A percentile compares a stretch with the other conserved stretches of the same genome.
Evolutionary conservation across 306 rosid species (phyloP).

Genomic region (Sphenostylis stenocarpa): DNA sequence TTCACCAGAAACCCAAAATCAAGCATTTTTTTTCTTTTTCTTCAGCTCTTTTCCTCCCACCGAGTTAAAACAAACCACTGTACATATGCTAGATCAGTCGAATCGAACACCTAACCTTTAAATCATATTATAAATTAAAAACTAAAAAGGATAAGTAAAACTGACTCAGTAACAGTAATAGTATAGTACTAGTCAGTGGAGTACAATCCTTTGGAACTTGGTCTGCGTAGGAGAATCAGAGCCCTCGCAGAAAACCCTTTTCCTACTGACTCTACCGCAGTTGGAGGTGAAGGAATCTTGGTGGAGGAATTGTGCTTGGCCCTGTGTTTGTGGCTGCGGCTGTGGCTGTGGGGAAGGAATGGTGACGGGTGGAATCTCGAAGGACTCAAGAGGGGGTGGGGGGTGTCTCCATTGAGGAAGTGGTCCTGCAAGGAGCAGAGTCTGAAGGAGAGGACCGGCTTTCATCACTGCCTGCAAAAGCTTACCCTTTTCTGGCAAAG

Average conservation of each 20-base stretch:
- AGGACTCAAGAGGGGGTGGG: constrained; percentile 91
- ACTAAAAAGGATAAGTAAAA: constrained; percentile 33
- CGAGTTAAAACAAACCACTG: constrained; percentile 54
- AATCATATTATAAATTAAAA: constrained; percentile 29
- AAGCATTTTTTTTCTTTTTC: constrained; percentile 11
- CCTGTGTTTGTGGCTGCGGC: neutral
- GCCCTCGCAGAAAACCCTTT: constrained; percentile 64
- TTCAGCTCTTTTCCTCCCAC: neutral
- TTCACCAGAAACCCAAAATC: constrained; percentile 35
- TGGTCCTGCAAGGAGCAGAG: constrained; percentile 91
- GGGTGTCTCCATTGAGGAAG: constrained; percentile 99
- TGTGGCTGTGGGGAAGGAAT: constrained; percentile 46
- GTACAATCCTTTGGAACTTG: constrained; percentile 74
- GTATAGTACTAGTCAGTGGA: constrained; percentile 42
- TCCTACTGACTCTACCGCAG: constrained; percentile 62
- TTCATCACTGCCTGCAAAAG: constrained; percentile 96
- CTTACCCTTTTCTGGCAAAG: constrained; percentile 95
- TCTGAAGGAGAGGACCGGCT: constrained; percentile 95
- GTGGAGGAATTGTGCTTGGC: constrained; percentile 39
- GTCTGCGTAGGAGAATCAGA: constrained; percentile 67
- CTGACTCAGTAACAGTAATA: constrained; percentile 1
- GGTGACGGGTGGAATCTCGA: constrained; percentile 87
- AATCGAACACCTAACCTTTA: constrained; percentile 40
- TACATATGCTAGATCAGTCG: constrained; percentile 66
- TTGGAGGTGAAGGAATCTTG: constrained; percentile 54